Conservation (phyloP, 495 filamentous ascomycete species). For the Acidomyces sp. region DNA sequence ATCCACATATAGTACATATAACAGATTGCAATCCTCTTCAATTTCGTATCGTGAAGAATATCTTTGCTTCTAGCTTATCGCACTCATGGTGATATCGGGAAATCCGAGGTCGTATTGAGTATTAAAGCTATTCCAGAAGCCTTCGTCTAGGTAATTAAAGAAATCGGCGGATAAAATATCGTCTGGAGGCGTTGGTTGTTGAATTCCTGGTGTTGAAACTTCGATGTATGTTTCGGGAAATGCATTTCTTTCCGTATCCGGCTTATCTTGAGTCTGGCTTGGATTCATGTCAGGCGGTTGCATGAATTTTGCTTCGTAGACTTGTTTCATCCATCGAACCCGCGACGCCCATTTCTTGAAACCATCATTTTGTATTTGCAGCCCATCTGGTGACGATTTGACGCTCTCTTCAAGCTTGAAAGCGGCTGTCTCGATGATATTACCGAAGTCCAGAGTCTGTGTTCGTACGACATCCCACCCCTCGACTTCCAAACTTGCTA, state of each 20-base stretch:
- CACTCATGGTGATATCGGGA: conserved; percentile 2
- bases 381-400: conserved; percentile 6
- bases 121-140: conserved; percentile 16
- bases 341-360: conserved; percentile 14
- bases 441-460: conserved; percentile 1
- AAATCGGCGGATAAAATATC: conserved; percentile 13
- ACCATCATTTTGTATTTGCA: conserved; percentile 12
- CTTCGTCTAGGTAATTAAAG: conserved; percentile 15
- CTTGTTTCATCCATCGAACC: conserved; percentile 13
- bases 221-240: background rate
- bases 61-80: too few relatives aligned
- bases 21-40: too few relatives aligned
- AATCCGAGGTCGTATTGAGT: conserved; percentile 12
- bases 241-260: background rate
- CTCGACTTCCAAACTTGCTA: conserved; percentile 16
- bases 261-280: background rate
- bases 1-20: too few relatives aligned
- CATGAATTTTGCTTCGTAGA: conserved; percentile 14
- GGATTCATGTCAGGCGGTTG: background rate
- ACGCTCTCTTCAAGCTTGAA: conserved; percentile 5
- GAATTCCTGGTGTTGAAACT: background rate
- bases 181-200: conserved; percentile 16
- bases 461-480: conserved; percentile 6
- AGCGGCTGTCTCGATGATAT: conserved; percentile 6
- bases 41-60: too few relatives aligned